Percentiles rank a stretch among this genome's conserved stretches.
phyloP scores from a whole-genome alignment of 169 alveolate species.

The Perkinsus chesapeaki region DNA sequence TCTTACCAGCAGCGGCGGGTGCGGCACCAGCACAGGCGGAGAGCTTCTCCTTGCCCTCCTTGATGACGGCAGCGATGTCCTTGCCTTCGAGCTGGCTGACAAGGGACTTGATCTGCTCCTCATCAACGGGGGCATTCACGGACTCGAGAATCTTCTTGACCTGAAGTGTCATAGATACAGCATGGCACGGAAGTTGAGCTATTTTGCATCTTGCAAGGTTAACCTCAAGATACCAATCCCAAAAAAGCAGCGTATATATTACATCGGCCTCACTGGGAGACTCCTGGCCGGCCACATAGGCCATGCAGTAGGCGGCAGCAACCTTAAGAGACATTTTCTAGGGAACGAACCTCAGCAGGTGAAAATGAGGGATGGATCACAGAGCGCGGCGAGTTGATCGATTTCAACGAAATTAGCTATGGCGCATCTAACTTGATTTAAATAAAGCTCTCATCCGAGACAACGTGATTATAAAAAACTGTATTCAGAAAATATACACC shows the following conservation, averaged over 20 bases:
- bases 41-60: slow-evolving; percentile 3
- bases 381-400: slow-evolving; percentile 5
- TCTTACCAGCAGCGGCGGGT: background rate
- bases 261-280: slow-evolving; percentile 3
- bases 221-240: background rate
- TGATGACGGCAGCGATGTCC: slow-evolving; percentile 4
- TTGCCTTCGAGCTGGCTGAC: background rate
- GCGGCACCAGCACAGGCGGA: background rate
- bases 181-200: background rate
- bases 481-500: too few relatives aligned
- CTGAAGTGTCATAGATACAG: too few relatives aligned
- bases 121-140: background rate
- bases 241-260: background rate
- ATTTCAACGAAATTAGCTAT: background rate
- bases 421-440: too few relatives aligned
- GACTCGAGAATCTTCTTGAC: background rate
- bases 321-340: background rate
- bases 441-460: too few relatives aligned
- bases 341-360: background rate
- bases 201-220: background rate
- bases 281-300: slow-evolving; percentile 2
- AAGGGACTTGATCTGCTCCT: background rate
- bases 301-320: slow-evolving; percentile 5
- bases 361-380: background rate
- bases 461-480: too few relatives aligned